Evolutionary conservation across 1,139 yeast genomes (phyloP).

Genomic region (Kodamaea derodonti): DNA sequence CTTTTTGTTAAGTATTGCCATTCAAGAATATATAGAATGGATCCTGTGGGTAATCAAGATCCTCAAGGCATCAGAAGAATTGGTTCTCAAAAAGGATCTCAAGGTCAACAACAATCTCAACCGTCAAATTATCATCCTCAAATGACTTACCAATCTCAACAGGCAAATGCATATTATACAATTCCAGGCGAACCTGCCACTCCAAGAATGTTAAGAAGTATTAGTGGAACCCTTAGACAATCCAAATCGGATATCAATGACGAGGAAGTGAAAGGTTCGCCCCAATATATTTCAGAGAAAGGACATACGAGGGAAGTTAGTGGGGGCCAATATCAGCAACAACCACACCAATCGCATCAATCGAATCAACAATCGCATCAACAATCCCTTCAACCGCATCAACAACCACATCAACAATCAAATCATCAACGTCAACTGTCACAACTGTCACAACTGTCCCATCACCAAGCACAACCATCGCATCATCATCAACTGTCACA

Average conservation of each 20-base stretch:
- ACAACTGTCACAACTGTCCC: too few species aligned
- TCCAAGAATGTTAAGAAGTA: constrained; percentile 71
- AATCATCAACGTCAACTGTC: too few species aligned
- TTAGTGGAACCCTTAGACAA: constrained; percentile 34
- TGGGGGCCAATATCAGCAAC: constrained; percentile 7
- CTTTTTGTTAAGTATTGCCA: background rate
- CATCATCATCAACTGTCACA: too few species aligned
- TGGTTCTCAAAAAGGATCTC: constrained; percentile 1
- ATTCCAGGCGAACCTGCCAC: constrained; percentile 55
- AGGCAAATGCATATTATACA: constrained; percentile 1
- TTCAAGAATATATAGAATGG: background rate
- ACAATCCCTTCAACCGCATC: constrained; percentile 10
- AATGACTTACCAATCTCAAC: constrained; percentile 1
- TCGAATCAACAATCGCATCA: constrained; percentile 8
- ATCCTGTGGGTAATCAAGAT: constrained; percentile 2
- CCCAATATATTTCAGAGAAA: constrained; percentile 4
- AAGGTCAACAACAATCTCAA: background rate
- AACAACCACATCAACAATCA: background rate
- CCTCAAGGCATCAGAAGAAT: background rate
- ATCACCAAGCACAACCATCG: background rate
- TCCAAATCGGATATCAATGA: constrained; percentile 16
- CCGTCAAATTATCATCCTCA: background rate
- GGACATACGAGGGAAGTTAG: constrained; percentile 22
- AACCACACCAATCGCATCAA: constrained; percentile 8
- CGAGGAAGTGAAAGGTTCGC: constrained; percentile 5